phyloP scores from a whole-genome alignment of 2,329 filamentous ascomycete species.

The Davidsoniella neocaledoniae region DNA sequence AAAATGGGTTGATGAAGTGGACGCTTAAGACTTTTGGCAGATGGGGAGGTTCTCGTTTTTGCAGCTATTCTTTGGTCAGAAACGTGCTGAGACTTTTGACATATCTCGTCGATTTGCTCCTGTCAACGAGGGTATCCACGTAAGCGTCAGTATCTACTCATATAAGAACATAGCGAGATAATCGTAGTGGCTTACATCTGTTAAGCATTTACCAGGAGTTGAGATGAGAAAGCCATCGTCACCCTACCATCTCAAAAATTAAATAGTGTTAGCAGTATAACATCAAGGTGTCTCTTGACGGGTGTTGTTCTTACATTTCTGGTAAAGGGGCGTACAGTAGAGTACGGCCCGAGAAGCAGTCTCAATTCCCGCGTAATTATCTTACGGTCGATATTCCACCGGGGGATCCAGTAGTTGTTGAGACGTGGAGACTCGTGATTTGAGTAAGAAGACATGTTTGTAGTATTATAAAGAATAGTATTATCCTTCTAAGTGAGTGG shows the following conservation, averaged over 20 bases:
- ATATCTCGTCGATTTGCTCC: constrained; percentile 49
- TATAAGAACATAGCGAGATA: background rate
- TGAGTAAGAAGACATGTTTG: too few species aligned
- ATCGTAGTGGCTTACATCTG: constrained; percentile 31
- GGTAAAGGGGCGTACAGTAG: too few species aligned
- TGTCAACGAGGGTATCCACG: constrained; percentile 15
- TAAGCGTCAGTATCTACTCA: background rate
- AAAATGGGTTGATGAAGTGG: too few species aligned
- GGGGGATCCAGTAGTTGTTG: constrained; percentile 45
- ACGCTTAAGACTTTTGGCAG: too few species aligned
- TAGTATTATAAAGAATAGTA: too few species aligned
- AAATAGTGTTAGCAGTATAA: constrained; percentile 2
- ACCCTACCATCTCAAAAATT: constrained; percentile 24
- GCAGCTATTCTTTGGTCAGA: constrained; percentile 28
- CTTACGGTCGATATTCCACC: constrained; percentile 42
- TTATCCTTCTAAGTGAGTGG: too few species aligned
- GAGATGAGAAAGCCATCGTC: constrained; percentile 45
- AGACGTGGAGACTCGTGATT: too few species aligned
- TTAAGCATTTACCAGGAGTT: constrained; percentile 39
- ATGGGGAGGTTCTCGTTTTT: background rate
- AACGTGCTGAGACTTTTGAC: constrained; percentile 38
- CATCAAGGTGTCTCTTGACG: too few species aligned
- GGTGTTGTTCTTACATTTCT: too few species aligned
- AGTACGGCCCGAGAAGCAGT: constrained; percentile 35
- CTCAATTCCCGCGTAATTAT: constrained; percentile 42